These are phyloP conservation scores for Pleurotus tuoliensis DNA, from an alignment of 768 basidiomycete genomes.

Conservation along the genomic window DNA sequence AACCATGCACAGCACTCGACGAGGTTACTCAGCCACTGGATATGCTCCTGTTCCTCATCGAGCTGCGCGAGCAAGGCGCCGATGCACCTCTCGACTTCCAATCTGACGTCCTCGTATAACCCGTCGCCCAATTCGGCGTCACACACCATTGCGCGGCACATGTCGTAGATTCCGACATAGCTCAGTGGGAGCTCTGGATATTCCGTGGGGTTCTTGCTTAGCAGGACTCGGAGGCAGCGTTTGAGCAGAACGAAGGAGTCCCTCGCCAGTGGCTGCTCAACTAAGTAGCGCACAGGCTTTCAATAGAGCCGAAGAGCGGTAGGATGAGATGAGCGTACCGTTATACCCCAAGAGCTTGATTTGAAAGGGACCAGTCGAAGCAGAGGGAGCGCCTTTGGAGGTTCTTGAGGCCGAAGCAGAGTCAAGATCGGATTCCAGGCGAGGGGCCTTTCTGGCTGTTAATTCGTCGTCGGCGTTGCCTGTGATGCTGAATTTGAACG, in stretches of 20 bases:
- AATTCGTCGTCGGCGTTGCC: conserved; percentile 38
- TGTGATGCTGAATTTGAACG: conserved; percentile 28
- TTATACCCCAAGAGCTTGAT: conserved; percentile 44
- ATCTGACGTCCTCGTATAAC: conserved; percentile 53
- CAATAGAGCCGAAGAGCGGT: not conserved
- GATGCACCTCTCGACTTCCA: conserved; percentile 58
- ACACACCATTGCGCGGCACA: conserved; percentile 54
- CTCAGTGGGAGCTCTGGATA: conserved; percentile 38
- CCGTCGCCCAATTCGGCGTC: conserved; percentile 50
- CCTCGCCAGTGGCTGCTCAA: conserved; percentile 14
- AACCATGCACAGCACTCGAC: conserved; percentile 60
- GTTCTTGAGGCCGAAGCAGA: conserved; percentile 62
- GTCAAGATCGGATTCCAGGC: conserved; percentile 63
- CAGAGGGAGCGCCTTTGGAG: conserved; percentile 24
- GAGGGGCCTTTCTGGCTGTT: conserved; percentile 64
- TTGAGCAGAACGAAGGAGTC: conserved; percentile 20
- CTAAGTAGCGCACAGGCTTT: conserved; percentile 10
- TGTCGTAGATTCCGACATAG: conserved; percentile 52
- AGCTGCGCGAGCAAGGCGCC: conserved; percentile 37
- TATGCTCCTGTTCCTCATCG: conserved; percentile 23
- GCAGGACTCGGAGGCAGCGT: conserved; percentile 34
- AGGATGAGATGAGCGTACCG: conserved; percentile 24
- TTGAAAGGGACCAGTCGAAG: conserved; percentile 35
- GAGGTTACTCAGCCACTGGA: conserved; percentile 58
- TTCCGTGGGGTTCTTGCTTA: conserved; percentile 29